Percentiles rank a stretch among this genome's conserved stretches.
Conservation (phyloP, 371 early-diverging fungal species). For the Mucor sp. region DNA sequence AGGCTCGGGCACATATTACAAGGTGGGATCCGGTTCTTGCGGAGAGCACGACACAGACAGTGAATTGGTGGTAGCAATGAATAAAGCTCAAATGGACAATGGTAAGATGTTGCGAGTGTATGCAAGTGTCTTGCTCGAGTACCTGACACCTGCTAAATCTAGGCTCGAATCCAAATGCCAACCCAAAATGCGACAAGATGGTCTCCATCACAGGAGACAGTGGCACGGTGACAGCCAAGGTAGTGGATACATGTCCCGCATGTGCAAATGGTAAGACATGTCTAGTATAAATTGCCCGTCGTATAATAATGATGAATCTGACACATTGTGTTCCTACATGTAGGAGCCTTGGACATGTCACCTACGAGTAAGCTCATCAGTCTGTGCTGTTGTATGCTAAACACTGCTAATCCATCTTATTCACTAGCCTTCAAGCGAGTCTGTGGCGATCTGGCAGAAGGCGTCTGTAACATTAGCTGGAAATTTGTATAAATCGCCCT, state of each 20-base stretch:
- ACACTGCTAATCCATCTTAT: not conserved
- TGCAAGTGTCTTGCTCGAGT: not conserved
- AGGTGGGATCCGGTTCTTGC: constrained; percentile 42
- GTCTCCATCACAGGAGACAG: constrained; percentile 29
- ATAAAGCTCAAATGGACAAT: constrained; percentile 40
- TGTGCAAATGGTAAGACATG: constrained; percentile 34
- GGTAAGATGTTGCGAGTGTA: constrained; percentile 18
- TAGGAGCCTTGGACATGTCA: constrained; percentile 43
- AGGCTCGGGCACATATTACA: constrained; percentile 39
- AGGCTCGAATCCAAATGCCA: constrained; percentile 45
- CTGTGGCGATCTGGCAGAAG: constrained; percentile 14
- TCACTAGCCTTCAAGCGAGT: constrained; percentile 14
- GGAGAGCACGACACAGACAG: constrained; percentile 29
- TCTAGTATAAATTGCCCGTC: not conserved
- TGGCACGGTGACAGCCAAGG: constrained; percentile 30
- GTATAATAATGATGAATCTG: not conserved
- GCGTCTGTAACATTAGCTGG: constrained; percentile 22
- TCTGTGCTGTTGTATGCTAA: not conserved
- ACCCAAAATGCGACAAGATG: constrained; percentile 33
- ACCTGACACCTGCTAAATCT: not conserved
- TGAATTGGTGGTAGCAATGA: constrained; percentile 43
- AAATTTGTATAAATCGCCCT: not conserved
- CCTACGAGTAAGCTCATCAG: constrained; percentile 28
- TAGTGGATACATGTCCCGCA: constrained; percentile 43
- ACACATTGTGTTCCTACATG: not conserved